phyloP scores from a whole-genome alignment of 805 yeast genomes.

The Yamadazyma nakazawae region DNA sequence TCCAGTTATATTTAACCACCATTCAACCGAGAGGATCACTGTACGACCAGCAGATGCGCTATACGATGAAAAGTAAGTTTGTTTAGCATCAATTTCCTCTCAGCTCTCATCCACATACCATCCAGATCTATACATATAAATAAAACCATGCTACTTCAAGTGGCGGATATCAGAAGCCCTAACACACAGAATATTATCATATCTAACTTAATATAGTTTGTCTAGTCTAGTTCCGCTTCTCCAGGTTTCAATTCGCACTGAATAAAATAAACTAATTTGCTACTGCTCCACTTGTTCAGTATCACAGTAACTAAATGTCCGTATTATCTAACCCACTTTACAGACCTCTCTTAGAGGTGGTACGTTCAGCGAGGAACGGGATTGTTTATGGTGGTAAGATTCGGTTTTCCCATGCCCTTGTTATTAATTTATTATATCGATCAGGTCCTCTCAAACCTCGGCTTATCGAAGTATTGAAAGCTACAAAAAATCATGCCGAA shows the following conservation, averaged over 20 bases:
- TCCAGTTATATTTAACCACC: no score
- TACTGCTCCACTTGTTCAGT: neutral
- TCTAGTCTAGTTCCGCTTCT: slow-evolving; percentile 5
- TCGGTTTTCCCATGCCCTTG: slow-evolving; percentile 62
- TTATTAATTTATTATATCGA: slow-evolving; percentile 54
- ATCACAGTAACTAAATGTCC: slow-evolving; percentile 13
- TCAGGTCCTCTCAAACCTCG: slow-evolving; percentile 49
- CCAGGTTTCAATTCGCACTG: slow-evolving; percentile 4
- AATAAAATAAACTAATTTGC: slow-evolving; percentile 1
- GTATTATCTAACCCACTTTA: slow-evolving; percentile 24
- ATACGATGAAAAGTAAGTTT: no score
- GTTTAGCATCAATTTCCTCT: no score
- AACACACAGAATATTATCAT: neutral
- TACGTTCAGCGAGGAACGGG: slow-evolving; percentile 44
- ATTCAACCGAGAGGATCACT: no score
- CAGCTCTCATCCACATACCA: no score
- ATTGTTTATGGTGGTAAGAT: slow-evolving; percentile 60
- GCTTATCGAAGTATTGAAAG: slow-evolving; percentile 43
- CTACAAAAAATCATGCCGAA: slow-evolving; percentile 54
- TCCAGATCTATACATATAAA: no score
- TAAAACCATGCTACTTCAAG: no score
- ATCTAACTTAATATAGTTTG: neutral
- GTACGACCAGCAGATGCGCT: no score
- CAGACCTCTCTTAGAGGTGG: slow-evolving; percentile 32
- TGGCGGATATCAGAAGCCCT: no score